Conservation (phyloP, 305 asterid genomes). For the Rubia peregrina region DNA sequence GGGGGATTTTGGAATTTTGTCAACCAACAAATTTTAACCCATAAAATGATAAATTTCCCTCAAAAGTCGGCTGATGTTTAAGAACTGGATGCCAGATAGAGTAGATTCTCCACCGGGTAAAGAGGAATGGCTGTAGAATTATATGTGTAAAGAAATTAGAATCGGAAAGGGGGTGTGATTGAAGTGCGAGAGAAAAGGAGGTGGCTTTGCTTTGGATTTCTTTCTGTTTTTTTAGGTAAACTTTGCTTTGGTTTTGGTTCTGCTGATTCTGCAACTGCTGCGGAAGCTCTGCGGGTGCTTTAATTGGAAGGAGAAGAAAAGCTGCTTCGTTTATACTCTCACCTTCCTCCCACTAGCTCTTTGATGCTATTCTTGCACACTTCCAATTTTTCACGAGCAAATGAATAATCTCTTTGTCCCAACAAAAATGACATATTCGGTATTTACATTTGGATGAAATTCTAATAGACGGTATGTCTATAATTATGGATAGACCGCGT, state of each 20-base stretch:
- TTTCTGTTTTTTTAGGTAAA: background rate
- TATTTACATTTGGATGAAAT: too few species aligned
- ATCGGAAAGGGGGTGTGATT: background rate
- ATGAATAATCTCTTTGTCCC: too few species aligned
- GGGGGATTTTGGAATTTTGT: background rate
- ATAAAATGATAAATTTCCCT: background rate
- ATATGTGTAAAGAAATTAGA: background rate
- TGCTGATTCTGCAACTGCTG: background rate
- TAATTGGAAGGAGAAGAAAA: background rate
- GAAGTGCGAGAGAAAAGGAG: constrained; percentile 10
- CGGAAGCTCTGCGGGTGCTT: background rate
- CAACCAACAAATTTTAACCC: background rate
- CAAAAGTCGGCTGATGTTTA: background rate
- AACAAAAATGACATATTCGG: too few species aligned
- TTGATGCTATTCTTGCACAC: background rate
- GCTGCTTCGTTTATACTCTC: background rate
- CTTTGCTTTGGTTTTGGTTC: background rate
- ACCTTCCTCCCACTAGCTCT: background rate
- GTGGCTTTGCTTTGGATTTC: constrained; percentile 13
- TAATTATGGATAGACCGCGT: too few species aligned
- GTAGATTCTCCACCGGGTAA: background rate
- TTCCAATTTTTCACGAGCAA: background rate
- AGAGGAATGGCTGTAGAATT: background rate
- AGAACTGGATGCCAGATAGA: background rate
- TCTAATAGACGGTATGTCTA: too few species aligned